Conservation (phyloP, 257 asterid species). For the Nicotiana paniculata region DNA sequence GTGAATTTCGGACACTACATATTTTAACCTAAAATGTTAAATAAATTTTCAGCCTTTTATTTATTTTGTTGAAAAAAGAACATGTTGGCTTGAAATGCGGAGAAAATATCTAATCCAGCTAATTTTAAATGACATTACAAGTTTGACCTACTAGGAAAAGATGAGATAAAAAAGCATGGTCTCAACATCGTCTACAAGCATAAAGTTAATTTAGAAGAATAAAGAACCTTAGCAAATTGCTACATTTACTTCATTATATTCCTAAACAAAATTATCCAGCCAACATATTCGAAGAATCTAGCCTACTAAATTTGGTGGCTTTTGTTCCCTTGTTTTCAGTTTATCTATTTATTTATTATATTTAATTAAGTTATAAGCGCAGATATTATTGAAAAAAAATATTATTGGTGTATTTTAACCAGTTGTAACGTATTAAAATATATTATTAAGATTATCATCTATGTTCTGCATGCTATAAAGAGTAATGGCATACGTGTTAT, state of each 20-base stretch:
- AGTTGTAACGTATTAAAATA: too few relatives aligned
- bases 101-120: neutral
- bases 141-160: neutral
- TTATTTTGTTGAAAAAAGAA: neutral
- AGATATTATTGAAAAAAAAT: too few relatives aligned
- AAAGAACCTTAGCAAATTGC: conserved; percentile 2
- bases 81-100: neutral
- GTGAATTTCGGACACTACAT: too few relatives aligned
- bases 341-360: neutral
- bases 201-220: neutral
- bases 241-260: neutral
- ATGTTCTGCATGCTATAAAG: too few relatives aligned
- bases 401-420: too few relatives aligned
- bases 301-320: neutral
- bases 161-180: neutral
- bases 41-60: neutral
- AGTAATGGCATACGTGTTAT: too few relatives aligned
- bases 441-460: too few relatives aligned
- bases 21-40: too few relatives aligned
- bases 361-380: neutral
- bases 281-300: neutral
- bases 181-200: neutral
- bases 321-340: neutral
- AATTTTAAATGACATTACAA: neutral
- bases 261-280: neutral